Evolutionary conservation across 2,329 filamentous ascomycete genomes (phyloP).

Genomic region (Pyrenophora seminiperda): DNA sequence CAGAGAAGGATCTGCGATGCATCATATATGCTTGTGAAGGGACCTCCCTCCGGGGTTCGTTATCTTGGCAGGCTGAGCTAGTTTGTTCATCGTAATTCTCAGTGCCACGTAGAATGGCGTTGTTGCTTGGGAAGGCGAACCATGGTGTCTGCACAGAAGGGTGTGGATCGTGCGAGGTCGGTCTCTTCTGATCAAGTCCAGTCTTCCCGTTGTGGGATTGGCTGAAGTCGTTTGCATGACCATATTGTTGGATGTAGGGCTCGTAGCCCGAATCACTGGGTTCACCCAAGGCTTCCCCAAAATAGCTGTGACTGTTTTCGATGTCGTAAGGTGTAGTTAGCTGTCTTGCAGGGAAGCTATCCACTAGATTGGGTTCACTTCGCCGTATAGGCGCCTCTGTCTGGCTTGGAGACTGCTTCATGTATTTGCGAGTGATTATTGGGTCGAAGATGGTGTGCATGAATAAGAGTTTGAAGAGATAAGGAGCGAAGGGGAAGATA

Average conservation of each 20-base stretch:
- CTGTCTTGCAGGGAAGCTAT: slow-evolving; percentile 1
- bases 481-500: neutral
- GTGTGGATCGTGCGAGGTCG: slow-evolving; percentile 6
- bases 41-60: slow-evolving; percentile 1
- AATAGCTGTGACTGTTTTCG: neutral
- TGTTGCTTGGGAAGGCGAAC: slow-evolving; percentile 11
- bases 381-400: slow-evolving; percentile 7
- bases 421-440: slow-evolving; percentile 10
- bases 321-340: neutral
- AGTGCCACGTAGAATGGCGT: slow-evolving; percentile 15
- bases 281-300: slow-evolving; percentile 2
- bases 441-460: neutral
- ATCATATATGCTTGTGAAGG: slow-evolving; percentile 14
- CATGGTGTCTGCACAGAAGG: neutral
- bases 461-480: slow-evolving; percentile 5
- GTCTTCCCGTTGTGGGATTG: slow-evolving; percentile 14
- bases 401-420: slow-evolving; percentile 15
- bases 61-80: slow-evolving; percentile 4
- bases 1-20: slow-evolving; percentile 10
- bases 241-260: neutral
- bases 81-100: slow-evolving; percentile 18
- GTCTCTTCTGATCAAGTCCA: slow-evolving; percentile 13
- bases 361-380: neutral
- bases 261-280: neutral
- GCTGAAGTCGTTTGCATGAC: slow-evolving; percentile 23